Base-by-base conservation (phyloP, 208 protist species). In the Trypanosoma mega region DNA sequence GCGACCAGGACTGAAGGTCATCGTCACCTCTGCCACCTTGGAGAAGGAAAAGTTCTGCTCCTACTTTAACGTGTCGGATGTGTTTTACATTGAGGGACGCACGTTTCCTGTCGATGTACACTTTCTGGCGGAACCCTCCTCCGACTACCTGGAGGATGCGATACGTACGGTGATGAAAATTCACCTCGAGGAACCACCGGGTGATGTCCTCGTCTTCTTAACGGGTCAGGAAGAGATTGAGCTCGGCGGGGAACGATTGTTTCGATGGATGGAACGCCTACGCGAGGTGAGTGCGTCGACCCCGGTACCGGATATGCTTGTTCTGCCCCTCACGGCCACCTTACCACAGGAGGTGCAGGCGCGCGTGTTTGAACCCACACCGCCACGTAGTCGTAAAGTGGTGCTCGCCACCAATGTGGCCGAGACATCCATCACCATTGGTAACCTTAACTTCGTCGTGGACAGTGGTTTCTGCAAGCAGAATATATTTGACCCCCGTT, bases 341-440 rank as follows among this genome's bases (percentile, higher is more conserved):
- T 94, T 99, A 56, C 98, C 98, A 37, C 94, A 97, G 54, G 98
- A 99, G 60, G 97, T 98, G 76, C 98, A 99, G 89, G 96, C 93
- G 16, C 75, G 83, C 30, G 98, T 99, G 47, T 99, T 99, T 72
- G 97, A 99, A 63, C 81, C 96, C 16, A 96, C 97, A 5, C 92
- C 93, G 30, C 76, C 81, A 0, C 90, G 91, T 9, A 78, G 68
- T 31, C 78, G 98, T 43, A 99, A 99, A 77, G 85, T 98, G 20
- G 93, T 99, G 45, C 85, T 99, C n/a, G 97, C 98, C 36, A 99
- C 98, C 29, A 99, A 99, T 80, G 99, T 99, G 63, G 98, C 99
- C 11, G 98, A 99, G 78, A 99, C 98, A 16, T 99, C 97, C 21
- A 93, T 99, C 51, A 99, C 99, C 5, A 99, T 99, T 61, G 97